Conservation (phyloP, 768 basidiomycete species). For the Phaeotremella skinneri region DNA sequence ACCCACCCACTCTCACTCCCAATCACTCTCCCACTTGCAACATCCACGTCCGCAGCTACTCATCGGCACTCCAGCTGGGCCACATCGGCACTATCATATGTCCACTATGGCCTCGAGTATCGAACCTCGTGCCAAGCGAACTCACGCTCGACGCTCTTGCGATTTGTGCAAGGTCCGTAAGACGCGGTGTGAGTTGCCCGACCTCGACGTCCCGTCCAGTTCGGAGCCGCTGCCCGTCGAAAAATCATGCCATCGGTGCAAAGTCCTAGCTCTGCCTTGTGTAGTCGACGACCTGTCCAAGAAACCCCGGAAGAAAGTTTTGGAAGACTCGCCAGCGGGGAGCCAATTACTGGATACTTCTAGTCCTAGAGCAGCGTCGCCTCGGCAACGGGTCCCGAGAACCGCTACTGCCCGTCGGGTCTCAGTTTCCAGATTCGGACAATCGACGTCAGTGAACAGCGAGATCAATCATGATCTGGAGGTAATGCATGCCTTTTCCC, state of each 20-base stretch:
- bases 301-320: conserved; percentile 21
- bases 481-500: conserved; percentile 17
- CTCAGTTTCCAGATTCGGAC: not conserved
- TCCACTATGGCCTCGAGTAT: not conserved
- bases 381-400: not conserved
- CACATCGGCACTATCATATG: not conserved
- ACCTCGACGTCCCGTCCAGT: conserved; percentile 34
- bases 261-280: conserved; percentile 37
- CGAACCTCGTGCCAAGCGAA: conserved; percentile 27
- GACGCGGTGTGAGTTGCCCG: conserved; percentile 44
- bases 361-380: not conserved
- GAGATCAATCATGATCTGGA: conserved; percentile 16
- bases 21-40: no score
- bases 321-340: conserved; percentile 9
- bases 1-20: no score
- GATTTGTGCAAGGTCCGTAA: conserved; percentile 46
- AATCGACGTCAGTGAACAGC: not conserved
- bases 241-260: conserved; percentile 44
- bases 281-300: conserved; percentile 38
- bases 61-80: not conserved
- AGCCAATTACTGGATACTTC: not conserved
- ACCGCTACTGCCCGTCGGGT: not conserved
- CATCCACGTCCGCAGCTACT: not conserved
- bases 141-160: conserved; percentile 43
- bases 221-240: conserved; percentile 29